A percentile compares a stretch with the other conserved stretches of the same genome.
Conservation (phyloP, 2,329 filamentous ascomycete species). For the Lasiodiplodia citricola region DNA sequence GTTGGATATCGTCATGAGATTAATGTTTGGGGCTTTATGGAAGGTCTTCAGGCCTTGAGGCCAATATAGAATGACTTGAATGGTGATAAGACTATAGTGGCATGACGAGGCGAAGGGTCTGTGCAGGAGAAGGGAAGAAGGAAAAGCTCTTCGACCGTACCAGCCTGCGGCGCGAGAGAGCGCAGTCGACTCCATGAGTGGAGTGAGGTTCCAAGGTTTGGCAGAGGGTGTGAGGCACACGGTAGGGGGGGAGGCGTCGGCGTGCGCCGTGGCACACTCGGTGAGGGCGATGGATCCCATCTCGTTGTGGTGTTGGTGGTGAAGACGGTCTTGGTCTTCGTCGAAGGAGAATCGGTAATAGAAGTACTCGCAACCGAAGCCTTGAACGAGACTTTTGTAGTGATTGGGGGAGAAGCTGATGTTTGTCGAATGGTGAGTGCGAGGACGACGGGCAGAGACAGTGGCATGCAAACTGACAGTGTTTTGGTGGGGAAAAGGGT, state of each 20-base stretch:
- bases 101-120: too few relatives aligned
- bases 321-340: background rate
- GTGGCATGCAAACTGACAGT: conserved; percentile 4
- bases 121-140: background rate
- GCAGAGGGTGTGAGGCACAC: conserved; percentile 18
- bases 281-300: conserved; percentile 21
- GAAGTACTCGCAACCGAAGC: background rate
- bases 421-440: conserved; percentile 12
- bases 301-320: background rate
- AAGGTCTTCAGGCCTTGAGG: background rate
- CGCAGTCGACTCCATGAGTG: conserved; percentile 69
- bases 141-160: conserved; percentile 50
- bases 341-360: background rate
- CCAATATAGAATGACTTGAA: background rate
- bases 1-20: background rate
- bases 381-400: background rate
- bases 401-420: background rate
- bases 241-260: conserved; percentile 14
- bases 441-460: conserved; percentile 14
- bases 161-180: conserved; percentile 75
- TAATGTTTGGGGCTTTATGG: background rate
- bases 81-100: background rate
- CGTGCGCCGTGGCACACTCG: conserved; percentile 18
- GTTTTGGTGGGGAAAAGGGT: too few relatives aligned
- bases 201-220: conserved; percentile 72